Conservation (phyloP, 2,329 filamentous ascomycete genomes). For the Hypoxylon sp. region DNA sequence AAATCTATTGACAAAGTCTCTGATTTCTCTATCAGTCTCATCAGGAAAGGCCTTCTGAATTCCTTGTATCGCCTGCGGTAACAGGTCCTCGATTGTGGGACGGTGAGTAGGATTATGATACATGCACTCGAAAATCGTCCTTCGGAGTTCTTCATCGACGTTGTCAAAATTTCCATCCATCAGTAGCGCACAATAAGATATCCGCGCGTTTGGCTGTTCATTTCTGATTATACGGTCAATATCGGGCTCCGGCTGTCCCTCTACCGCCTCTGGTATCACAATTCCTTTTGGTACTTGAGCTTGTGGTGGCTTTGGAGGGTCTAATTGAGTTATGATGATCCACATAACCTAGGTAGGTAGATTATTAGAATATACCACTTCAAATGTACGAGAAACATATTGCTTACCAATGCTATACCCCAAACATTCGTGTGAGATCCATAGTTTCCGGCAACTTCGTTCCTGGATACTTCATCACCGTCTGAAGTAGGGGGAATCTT, state of each 20-base stretch:
- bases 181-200: constrained; percentile 48
- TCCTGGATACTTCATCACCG: constrained; percentile 13
- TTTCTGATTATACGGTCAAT: not conserved
- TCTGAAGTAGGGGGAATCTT: not conserved
- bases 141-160: constrained; percentile 41
- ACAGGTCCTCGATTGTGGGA: constrained; percentile 38
- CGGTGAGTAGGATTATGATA: constrained; percentile 45
- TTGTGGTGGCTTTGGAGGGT: constrained; percentile 38
- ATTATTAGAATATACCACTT: constrained; percentile 1
- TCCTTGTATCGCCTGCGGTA: constrained; percentile 33
- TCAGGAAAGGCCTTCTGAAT: constrained; percentile 3
- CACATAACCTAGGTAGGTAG: constrained; percentile 45
- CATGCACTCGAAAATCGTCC: constrained; percentile 47
- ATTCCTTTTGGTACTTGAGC: constrained; percentile 42
- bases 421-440: constrained; percentile 34
- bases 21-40: constrained; percentile 39
- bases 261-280: not conserved
- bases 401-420: constrained; percentile 35
- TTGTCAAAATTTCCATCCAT: constrained; percentile 31
- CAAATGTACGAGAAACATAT: not conserved
- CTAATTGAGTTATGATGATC: constrained; percentile 46
- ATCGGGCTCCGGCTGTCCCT: not conserved
- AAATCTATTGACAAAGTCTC: constrained; percentile 39
- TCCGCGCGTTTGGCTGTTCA: constrained; percentile 1
- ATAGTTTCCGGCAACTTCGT: constrained; percentile 26